These are phyloP conservation scores for Umbelopsis sp. DNA, from an alignment of 192 early-diverging fungal genomes.

Conservation along the genomic window DNA sequence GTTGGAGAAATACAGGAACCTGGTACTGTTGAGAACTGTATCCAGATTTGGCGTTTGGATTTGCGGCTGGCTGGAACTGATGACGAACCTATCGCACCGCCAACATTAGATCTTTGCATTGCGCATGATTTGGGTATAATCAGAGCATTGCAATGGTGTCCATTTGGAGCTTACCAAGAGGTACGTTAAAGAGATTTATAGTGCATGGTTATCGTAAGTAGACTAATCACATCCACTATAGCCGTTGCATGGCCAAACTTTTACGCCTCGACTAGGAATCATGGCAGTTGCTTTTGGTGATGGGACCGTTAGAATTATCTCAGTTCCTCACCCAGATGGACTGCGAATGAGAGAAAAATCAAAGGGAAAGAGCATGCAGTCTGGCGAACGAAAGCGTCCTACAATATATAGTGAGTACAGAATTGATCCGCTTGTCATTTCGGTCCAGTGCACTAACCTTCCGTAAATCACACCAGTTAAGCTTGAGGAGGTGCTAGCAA, in stretches of 20 bases:
- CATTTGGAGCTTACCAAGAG: constrained; percentile 45
- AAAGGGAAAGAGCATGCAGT: neutral
- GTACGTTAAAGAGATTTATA: neutral
- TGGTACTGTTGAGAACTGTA: constrained; percentile 19
- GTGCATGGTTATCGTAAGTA: neutral
- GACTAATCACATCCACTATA: neutral
- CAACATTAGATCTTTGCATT: constrained; percentile 43
- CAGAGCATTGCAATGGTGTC: constrained; percentile 44
- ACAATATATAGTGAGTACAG: neutral
- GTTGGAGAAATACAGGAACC: constrained; percentile 19
- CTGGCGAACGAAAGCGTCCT: neutral
- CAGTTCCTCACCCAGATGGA: constrained; percentile 37
- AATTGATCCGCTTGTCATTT: no score
- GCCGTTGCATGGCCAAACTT: neutral
- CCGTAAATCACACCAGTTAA: neutral
- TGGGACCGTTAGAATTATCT: constrained; percentile 29
- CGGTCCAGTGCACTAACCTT: no score
- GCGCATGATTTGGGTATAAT: constrained; percentile 39
- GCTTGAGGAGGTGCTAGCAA: constrained; percentile 13
- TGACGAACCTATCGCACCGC: neutral
- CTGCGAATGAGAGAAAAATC: neutral
- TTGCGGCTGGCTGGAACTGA: neutral
- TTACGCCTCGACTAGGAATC: constrained; percentile 37
- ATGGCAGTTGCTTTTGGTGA: constrained; percentile 38
- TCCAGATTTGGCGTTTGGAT: constrained; percentile 46